Percentiles rank a stretch among this genome's conserved stretches.
Evolutionary conservation across 2,329 filamentous ascomycete species (phyloP).

Genomic region (Drechslerella stenobrocha): DNA sequence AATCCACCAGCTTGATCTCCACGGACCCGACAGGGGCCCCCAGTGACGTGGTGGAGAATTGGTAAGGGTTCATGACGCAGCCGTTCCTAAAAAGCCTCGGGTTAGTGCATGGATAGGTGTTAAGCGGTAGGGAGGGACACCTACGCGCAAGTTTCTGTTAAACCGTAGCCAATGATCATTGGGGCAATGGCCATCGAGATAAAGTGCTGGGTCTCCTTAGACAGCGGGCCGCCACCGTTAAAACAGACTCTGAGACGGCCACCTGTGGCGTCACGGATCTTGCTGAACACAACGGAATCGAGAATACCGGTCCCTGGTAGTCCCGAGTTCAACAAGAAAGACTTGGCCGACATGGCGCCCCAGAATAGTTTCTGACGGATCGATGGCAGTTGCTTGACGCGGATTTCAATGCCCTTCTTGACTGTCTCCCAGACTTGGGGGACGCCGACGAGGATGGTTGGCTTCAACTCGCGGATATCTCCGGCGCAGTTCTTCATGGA

Average conservation of each 20-base stretch:
- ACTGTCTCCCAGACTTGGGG: slow-evolving; percentile 97
- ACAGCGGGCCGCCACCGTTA: slow-evolving; percentile 90
- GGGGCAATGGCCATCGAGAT: slow-evolving; percentile 89
- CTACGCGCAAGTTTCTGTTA: slow-evolving; percentile 83
- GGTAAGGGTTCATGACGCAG: slow-evolving; percentile 77
- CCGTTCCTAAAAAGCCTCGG: slow-evolving; percentile 62
- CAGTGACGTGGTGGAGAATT: slow-evolving; percentile 76
- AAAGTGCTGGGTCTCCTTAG: slow-evolving; percentile 79
- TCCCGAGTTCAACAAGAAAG: slow-evolving; percentile 63
- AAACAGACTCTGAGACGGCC: slow-evolving; percentile 85
- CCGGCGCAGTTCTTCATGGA: slow-evolving; percentile 88
- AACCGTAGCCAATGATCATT: slow-evolving; percentile 90
- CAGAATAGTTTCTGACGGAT: slow-evolving; percentile 79
- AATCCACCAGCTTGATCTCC: slow-evolving; percentile 89
- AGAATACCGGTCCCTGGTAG: slow-evolving; percentile 71
- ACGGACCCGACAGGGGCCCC: slow-evolving; percentile 76
- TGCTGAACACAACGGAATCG: slow-evolving; percentile 84
- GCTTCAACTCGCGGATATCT: slow-evolving; percentile 88
- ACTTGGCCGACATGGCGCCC: slow-evolving; percentile 65
- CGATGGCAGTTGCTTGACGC: slow-evolving; percentile 70
- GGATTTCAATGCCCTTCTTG: slow-evolving; percentile 85
- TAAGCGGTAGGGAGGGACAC: slow-evolving; percentile 52
- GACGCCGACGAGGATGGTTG: slow-evolving; percentile 88
- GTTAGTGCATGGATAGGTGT: slow-evolving; percentile 57
- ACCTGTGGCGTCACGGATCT: slow-evolving; percentile 86